A percentile compares a stretch with the other conserved stretches of the same genome.
These are phyloP conservation scores for Typha latifolia DNA, from an alignment of 176 grass and related monocot genomes.

Conservation along the genomic window DNA sequence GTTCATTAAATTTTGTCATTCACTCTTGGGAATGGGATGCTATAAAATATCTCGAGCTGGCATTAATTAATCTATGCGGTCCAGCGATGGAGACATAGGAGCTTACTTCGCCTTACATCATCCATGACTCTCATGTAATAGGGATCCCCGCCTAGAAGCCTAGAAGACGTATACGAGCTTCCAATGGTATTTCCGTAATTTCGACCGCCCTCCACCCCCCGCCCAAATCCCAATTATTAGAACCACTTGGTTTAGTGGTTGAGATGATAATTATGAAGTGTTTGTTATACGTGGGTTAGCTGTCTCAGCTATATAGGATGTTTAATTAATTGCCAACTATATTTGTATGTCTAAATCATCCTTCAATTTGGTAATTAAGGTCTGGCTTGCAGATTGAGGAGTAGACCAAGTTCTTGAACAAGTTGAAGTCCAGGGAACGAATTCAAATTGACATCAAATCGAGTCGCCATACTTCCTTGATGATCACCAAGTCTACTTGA, in stretches of 20 bases:
- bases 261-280: neutral
- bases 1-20: too few species aligned
- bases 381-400: too few species aligned
- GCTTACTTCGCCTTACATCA: constrained; percentile 13
- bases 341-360: too few species aligned
- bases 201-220: neutral
- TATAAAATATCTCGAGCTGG: neutral
- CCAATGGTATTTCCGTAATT: constrained; percentile 19
- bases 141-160: neutral
- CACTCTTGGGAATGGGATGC: neutral
- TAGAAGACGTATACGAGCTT: constrained; percentile 6
- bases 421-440: too few species aligned
- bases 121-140: neutral
- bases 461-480: too few species aligned
- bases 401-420: too few species aligned
- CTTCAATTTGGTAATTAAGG: too few species aligned
- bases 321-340: neutral
- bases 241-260: neutral
- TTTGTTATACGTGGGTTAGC: too few species aligned
- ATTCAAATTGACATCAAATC: too few species aligned
- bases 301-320: too few species aligned
- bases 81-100: constrained; percentile 11
- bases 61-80: neutral
- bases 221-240: neutral
- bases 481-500: too few species aligned